Conservation (phyloP, 1,284 basidiomycete genomes). For the Cutaneotrichosporon sp. region DNA sequence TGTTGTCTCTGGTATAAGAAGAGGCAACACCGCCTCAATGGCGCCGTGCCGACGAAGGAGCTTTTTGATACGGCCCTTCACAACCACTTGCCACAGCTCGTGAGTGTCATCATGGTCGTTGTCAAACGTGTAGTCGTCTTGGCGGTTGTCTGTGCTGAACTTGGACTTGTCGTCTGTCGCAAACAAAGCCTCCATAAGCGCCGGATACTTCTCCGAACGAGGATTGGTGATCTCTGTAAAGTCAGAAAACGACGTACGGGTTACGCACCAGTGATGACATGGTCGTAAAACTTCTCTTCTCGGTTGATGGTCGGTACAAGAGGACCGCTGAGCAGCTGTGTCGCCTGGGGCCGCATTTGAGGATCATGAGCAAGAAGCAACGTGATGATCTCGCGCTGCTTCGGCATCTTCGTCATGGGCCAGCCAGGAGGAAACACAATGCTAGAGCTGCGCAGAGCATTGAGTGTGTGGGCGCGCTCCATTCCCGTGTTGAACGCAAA, state of each 20-base stretch:
- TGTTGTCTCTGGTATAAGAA: constrained; percentile 65
- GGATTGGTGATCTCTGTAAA: constrained; percentile 42
- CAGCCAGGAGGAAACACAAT: constrained; percentile 63
- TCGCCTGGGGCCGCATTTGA: constrained; percentile 69
- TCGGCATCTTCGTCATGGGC: constrained; percentile 56
- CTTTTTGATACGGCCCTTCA: constrained; percentile 66
- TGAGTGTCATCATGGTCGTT: constrained; percentile 62
- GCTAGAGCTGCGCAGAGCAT: constrained; percentile 64
- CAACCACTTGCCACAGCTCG: constrained; percentile 51
- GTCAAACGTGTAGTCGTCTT: constrained; percentile 71
- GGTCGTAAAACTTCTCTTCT: constrained; percentile 35
- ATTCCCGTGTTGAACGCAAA: constrained; percentile 78
- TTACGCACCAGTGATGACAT: constrained; percentile 50
- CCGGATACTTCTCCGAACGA: constrained; percentile 39
- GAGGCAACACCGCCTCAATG: constrained; percentile 69
- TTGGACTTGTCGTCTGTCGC: constrained; percentile 40
- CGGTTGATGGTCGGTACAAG: constrained; percentile 53
- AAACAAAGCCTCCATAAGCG: constrained; percentile 38
- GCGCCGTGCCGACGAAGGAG: constrained; percentile 87
- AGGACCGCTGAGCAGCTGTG: constrained; percentile 76
- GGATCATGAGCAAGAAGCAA: constrained; percentile 81
- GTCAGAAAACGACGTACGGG: constrained; percentile 3
- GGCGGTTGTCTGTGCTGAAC: constrained; percentile 60
- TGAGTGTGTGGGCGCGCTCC: constrained; percentile 78
- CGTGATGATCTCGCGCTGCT: constrained; percentile 57